Conservation (phyloP, 2,329 filamentous ascomycete genomes). For the Hansfordia pulvinata region DNA sequence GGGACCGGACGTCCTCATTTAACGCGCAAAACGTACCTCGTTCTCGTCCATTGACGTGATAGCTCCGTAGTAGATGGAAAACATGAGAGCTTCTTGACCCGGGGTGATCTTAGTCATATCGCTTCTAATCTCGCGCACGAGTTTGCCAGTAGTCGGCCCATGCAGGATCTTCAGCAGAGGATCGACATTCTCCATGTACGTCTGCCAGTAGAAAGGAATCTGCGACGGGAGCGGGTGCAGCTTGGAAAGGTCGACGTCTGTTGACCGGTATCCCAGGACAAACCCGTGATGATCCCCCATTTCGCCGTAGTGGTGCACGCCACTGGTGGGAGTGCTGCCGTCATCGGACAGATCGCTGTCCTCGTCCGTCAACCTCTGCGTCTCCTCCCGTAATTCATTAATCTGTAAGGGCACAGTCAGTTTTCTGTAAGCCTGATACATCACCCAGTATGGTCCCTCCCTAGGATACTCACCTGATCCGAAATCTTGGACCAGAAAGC, state of each 20-base stretch:
- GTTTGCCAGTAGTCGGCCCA: constrained; percentile 48
- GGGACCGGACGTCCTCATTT: too few species aligned
- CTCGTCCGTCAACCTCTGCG: constrained; percentile 31
- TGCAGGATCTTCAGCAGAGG: constrained; percentile 60
- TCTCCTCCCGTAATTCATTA: constrained; percentile 31
- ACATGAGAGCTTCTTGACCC: constrained; percentile 47
- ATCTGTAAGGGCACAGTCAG: constrained; percentile 7
- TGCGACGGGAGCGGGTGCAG: constrained; percentile 54
- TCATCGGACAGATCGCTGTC: constrained; percentile 45
- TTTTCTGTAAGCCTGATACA: too few species aligned
- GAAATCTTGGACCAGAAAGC: constrained; percentile 66
- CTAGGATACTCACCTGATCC: constrained; percentile 51
- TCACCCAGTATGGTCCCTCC: too few species aligned
- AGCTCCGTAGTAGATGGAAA: constrained; percentile 45
- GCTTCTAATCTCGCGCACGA: constrained; percentile 45
- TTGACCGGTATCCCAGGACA: constrained; percentile 58
- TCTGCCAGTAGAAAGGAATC: constrained; percentile 54
- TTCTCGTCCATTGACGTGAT: constrained; percentile 46
- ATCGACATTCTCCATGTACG: constrained; percentile 62
- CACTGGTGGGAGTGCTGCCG: constrained; percentile 39
- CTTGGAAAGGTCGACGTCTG: constrained; percentile 49
- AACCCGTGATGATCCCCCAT: constrained; percentile 53
- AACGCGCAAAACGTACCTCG: constrained; percentile 27
- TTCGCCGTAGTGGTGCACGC: constrained; percentile 19
- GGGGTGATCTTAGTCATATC: constrained; percentile 43